Base-by-base conservation (phyloP, 1,284 basidiomycete species). In the Ganoderma meredithae region DNA sequence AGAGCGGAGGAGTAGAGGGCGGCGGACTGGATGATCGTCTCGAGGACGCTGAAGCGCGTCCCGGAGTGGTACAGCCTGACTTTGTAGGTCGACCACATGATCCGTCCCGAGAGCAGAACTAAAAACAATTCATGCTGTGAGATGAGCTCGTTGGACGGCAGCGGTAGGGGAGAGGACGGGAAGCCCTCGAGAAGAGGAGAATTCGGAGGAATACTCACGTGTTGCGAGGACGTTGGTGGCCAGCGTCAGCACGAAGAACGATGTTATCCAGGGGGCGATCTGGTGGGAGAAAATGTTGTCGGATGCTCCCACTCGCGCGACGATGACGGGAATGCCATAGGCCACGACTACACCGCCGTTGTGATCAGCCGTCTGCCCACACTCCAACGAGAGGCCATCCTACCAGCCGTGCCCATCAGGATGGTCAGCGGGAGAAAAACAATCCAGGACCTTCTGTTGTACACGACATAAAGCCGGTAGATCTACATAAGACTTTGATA, bases 1-100 rank as follows among this genome's bases (percentile, higher is more conserved):
- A 72, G 71, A 33, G 71, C 69, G 8, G 69, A 67, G 2, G 71
- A 72, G 64, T 72, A 72, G 44, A 72, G 67, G 8, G 71, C 71
- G 0, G 71, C 71, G 27, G 71, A 72, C 43, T 72, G 71, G 31
- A 72, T 22, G 47, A 52, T 52, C 22, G 47, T 52, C 47, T 52
- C 47, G 22, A 52, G 1, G 47, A 52, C 47, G 41, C 66, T 65
- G 61, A 61, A 70, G 47, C 67, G 65, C 12, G 69, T 39, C 4
- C 60, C 60, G 5, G 63, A 55, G 17, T 53, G 56, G 49, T 67
- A 67, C 47, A 60, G 33, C 40, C 36, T 52, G 15, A 68, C 62
- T 15, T 31, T 56, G 49, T 64, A 59, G 33, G 66, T 64, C 7
- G 61, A 62, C 65, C 65, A 69, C 27, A 71, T 63, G 62, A 71